phyloP scores from a whole-genome alignment of 2,329 filamentous ascomycete species.

The Lasiodiplodia hormozganensis region DNA sequence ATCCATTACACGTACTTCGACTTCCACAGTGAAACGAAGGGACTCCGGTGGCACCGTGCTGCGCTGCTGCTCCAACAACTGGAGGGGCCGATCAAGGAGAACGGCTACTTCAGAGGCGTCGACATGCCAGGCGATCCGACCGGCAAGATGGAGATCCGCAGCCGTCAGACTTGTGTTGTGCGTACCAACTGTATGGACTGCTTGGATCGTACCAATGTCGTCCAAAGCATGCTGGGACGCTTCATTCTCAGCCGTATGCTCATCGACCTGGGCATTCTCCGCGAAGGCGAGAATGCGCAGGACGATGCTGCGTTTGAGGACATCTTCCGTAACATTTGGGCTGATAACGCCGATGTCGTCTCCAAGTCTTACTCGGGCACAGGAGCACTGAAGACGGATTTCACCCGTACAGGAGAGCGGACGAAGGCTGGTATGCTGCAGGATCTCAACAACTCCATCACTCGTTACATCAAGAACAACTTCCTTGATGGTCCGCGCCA shows the following conservation, averaged over 20 bases:
- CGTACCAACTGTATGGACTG: slow-evolving; percentile 99
- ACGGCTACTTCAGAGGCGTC: slow-evolving; percentile 91
- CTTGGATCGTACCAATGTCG: slow-evolving; percentile 94
- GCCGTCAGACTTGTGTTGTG: slow-evolving; percentile 85
- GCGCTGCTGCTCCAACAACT: slow-evolving; percentile 85
- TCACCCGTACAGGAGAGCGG: slow-evolving; percentile 89
- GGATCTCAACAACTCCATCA: slow-evolving; percentile 86
- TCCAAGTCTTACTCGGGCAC: slow-evolving; percentile 94
- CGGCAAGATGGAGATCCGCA: slow-evolving; percentile 79
- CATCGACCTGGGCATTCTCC: slow-evolving; percentile 79
- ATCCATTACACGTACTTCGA: slow-evolving; percentile 98
- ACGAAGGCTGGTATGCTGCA: slow-evolving; percentile 85
- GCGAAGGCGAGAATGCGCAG: slow-evolving; percentile 76
- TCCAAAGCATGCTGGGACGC: slow-evolving; percentile 95
- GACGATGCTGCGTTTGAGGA: slow-evolving; percentile 84
- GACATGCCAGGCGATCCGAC: slow-evolving; percentile 77
- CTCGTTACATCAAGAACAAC: slow-evolving; percentile 91
- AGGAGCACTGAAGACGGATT: slow-evolving; percentile 96
- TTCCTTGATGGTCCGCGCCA: slow-evolving; percentile 92
- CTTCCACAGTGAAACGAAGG: slow-evolving; percentile 97
- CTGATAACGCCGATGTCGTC: slow-evolving; percentile 96
- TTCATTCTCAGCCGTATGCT: slow-evolving; percentile 90
- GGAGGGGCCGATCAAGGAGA: slow-evolving; percentile 74
- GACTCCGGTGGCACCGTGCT: slow-evolving; percentile 89
- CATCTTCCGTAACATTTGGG: slow-evolving; percentile 97